Evolutionary conservation across 768 basidiomycete genomes (phyloP).

Genomic region (Lactifluus pinguis): DNA sequence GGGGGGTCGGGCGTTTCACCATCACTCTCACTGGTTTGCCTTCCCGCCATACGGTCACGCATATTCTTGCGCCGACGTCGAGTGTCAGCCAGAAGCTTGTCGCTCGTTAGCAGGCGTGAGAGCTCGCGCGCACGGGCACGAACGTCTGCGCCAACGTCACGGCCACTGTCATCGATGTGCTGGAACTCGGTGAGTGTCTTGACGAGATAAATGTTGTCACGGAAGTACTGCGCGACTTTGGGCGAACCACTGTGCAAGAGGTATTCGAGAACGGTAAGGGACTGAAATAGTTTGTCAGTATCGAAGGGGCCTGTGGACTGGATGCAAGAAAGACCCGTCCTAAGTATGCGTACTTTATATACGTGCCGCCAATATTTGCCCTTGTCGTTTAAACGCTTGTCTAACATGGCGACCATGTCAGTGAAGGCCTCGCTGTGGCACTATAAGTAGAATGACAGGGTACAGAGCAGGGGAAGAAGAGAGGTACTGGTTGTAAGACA

Average conservation of each 20-base stretch:
- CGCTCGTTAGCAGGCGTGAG: conserved; percentile 81
- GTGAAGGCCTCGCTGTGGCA: conserved; percentile 72
- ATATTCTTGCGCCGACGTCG: conserved; percentile 71
- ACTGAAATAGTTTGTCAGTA: conserved; percentile 33
- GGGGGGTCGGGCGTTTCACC: conserved; percentile 23
- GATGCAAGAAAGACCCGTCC: too few relatives aligned
- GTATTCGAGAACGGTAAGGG: conserved; percentile 86
- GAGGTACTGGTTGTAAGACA: conserved; percentile 88
- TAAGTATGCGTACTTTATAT: conserved; percentile 62
- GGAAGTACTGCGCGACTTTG: conserved; percentile 94
- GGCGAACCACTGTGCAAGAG: conserved; percentile 90
- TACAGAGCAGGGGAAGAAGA: not conserved
- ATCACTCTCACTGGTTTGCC: conserved; percentile 29
- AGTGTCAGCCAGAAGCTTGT: conserved; percentile 67
- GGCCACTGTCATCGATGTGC: conserved; percentile 83
- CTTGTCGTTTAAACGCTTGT: conserved; percentile 95
- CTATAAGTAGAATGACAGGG: conserved; percentile 21
- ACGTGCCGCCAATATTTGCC: conserved; percentile 99
- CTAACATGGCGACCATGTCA: conserved; percentile 98
- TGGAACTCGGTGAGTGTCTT: conserved; percentile 98
- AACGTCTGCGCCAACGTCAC: conserved; percentile 92
- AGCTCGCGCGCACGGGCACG: conserved; percentile 96
- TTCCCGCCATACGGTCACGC: conserved; percentile 80
- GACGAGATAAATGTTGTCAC: conserved; percentile 90
- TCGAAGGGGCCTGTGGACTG: not conserved